Conservation (phyloP, 202 grass and related monocot species). For the Musa balbisiana region DNA sequence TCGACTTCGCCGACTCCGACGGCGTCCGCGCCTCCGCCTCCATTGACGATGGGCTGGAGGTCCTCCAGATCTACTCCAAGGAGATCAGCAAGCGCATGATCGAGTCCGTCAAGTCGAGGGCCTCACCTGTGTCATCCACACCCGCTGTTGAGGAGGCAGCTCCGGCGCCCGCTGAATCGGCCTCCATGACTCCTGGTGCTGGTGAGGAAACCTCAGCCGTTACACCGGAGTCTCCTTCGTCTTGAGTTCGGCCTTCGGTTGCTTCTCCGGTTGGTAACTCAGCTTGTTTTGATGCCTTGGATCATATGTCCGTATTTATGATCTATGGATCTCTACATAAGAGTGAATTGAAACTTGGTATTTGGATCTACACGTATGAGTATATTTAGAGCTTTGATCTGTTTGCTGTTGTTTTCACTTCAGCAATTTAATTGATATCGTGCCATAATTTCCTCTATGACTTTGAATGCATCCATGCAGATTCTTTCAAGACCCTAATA, state of each 20-base stretch:
- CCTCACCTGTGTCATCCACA: conserved; percentile 10
- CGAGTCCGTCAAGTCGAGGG: conserved; percentile 50
- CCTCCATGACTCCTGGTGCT: not conserved
- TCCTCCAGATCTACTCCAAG: conserved; percentile 84
- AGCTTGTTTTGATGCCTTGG: not conserved
- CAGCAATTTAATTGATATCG: not conserved
- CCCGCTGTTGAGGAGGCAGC: not conserved
- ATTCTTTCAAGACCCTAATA: not conserved
- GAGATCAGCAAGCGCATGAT: conserved; percentile 89
- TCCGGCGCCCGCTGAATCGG: not conserved
- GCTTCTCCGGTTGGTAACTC: too few relatives aligned
- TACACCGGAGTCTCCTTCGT: not conserved
- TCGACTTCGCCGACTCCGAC: conserved; percentile 12
- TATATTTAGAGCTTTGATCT: too few relatives aligned
- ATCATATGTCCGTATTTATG: not conserved
- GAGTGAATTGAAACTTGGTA: too few relatives aligned
- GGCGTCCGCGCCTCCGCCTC: conserved; percentile 10
- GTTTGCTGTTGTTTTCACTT: not conserved
- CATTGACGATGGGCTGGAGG: conserved; percentile 58
- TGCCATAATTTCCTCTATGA: not conserved
- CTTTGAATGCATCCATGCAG: not conserved
- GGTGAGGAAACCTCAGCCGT: not conserved
- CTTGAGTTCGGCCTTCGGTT: not conserved
- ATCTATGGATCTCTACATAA: too few relatives aligned
- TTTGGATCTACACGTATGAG: too few relatives aligned